A percentile compares a stretch with the other conserved stretches of the same genome.
These are phyloP conservation scores for Periglandula ipomoeae DNA, from an alignment of 2,329 filamentous ascomycete genomes.

Conservation along the genomic window DNA sequence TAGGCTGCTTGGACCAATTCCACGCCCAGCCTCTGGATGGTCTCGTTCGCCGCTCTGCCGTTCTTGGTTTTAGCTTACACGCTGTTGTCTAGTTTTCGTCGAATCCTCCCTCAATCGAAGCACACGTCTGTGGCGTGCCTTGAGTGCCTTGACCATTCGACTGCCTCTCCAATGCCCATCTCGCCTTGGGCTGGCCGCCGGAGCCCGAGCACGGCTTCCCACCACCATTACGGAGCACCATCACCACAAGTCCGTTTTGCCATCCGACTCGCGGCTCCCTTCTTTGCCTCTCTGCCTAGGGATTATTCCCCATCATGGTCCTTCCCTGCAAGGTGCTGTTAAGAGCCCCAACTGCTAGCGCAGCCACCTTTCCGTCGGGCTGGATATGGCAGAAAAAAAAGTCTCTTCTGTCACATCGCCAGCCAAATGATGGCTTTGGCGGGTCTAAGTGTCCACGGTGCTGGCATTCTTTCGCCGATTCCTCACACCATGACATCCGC, in stretches of 20 bases:
- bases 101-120: no score
- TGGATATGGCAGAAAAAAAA: not conserved
- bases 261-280: slow-evolving; percentile 3
- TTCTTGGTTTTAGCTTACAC: not conserved
- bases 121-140: no score
- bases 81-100: not conserved
- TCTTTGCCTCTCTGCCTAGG: slow-evolving; percentile 5
- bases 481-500: slow-evolving; percentile 8
- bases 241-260: not conserved
- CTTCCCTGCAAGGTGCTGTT: slow-evolving; percentile 9
- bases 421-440: slow-evolving; percentile 8
- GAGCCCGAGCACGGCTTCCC: not conserved
- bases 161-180: no score
- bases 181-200: no score
- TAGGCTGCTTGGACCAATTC: not conserved
- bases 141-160: not conserved
- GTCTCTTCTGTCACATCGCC: slow-evolving; percentile 20
- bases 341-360: slow-evolving; percentile 18
- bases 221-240: not conserved
- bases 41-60: not conserved
- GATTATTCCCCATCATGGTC: slow-evolving; percentile 9
- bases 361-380: slow-evolving; percentile 16
- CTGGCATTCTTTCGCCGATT: slow-evolving; percentile 6
- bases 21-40: not conserved
- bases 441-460: slow-evolving; percentile 11